Percentiles rank a stretch among this genome's conserved stretches.
These are phyloP conservation scores for Phytophthora idaei DNA, from an alignment of 352 stramenopile genomes.

Conservation along the genomic window DNA sequence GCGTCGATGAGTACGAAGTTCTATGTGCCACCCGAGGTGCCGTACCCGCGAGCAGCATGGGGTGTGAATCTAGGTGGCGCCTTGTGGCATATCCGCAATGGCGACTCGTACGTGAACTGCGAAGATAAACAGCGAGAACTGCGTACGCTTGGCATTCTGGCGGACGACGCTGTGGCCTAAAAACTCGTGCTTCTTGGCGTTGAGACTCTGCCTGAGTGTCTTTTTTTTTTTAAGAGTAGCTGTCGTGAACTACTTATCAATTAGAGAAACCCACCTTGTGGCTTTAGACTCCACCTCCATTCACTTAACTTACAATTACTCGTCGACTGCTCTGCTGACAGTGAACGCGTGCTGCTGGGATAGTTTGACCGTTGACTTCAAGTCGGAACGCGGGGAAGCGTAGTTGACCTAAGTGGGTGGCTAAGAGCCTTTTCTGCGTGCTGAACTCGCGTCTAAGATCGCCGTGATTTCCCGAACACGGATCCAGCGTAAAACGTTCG, in stretches of 20 bases:
- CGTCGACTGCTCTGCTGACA: conserved; percentile 45
- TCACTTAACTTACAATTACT: conserved; percentile 37
- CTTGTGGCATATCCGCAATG: conserved; percentile 87
- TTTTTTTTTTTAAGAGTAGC: background rate
- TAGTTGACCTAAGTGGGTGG: conserved; percentile 50
- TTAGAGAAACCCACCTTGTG: conserved; percentile 16
- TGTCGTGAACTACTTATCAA: conserved; percentile 27
- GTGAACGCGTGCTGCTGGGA: conserved; percentile 39
- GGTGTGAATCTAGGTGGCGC: conserved; percentile 77
- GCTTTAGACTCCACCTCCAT: background rate
- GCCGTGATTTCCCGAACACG: conserved; percentile 2
- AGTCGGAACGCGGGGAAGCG: conserved; percentile 64
- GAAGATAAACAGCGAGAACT: conserved; percentile 70
- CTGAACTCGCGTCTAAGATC: conserved; percentile 33
- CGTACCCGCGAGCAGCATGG: conserved; percentile 67
- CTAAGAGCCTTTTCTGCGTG: conserved; percentile 54
- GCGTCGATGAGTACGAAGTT: conserved; percentile 79
- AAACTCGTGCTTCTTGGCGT: background rate
- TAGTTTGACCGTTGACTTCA: conserved; percentile 22
- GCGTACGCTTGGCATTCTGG: conserved; percentile 56
- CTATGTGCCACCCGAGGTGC: conserved; percentile 56
- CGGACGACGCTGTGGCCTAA: conserved; percentile 31
- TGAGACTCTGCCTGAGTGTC: background rate
- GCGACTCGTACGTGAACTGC: conserved; percentile 77
- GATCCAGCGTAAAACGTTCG: conserved; percentile 48